Evolutionary conservation across 768 basidiomycete species (phyloP).

Genomic region (Lentinus tigrinus): DNA sequence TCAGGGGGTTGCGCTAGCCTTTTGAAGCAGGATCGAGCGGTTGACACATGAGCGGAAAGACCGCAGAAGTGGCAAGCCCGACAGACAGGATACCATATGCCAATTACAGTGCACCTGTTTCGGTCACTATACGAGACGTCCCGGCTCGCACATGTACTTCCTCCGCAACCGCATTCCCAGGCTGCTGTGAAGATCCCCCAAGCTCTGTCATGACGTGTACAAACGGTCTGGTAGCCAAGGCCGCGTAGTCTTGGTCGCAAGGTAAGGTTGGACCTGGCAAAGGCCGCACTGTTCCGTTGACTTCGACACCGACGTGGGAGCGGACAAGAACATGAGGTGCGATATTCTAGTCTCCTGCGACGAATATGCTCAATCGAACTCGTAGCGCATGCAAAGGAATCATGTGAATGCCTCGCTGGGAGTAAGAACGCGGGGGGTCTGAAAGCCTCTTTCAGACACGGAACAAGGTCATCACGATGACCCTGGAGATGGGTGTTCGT

Average conservation of each 20-base stretch:
- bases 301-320: neutral
- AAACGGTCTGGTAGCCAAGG: too few species aligned
- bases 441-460: constrained; percentile 12
- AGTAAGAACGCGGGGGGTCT: neutral
- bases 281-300: neutral
- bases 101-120: neutral
- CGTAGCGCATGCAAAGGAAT: neutral
- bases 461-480: constrained; percentile 3
- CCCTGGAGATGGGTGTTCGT: neutral
- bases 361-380: neutral
- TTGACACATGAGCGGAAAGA: neutral
- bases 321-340: neutral
- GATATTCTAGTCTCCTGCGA: neutral
- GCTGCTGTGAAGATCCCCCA: too few species aligned
- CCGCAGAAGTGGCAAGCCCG: neutral
- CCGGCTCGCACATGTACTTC: neutral
- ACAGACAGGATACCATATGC: neutral
- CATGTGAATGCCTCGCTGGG: constrained; percentile 7
- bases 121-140: neutral
- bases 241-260: too few species aligned
- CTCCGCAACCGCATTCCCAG: neutral
- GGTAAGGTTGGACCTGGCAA: too few species aligned
- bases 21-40: neutral
- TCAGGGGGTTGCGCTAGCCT: neutral
- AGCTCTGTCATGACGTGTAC: too few species aligned